phyloP scores from a whole-genome alignment of 768 basidiomycete genomes.

The Postia placenta region DNA sequence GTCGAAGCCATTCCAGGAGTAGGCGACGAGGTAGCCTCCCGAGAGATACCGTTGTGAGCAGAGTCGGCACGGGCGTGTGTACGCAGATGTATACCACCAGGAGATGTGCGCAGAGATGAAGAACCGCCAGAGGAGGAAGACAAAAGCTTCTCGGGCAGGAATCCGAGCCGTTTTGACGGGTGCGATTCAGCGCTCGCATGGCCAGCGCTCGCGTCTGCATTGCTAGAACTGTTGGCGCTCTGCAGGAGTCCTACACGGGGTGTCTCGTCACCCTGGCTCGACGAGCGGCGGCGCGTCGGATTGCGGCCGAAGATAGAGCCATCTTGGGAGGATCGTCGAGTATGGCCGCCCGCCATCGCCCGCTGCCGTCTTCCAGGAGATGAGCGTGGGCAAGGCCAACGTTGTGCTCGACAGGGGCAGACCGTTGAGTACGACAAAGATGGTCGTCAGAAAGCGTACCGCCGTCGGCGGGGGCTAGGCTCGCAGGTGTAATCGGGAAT shows the following conservation, averaged over 20 bases:
- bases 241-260: constrained; percentile 8
- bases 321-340: constrained; percentile 5
- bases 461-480: too few species aligned
- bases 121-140: constrained; percentile 11
- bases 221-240: not conserved
- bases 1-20: constrained; percentile 17
- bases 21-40: constrained; percentile 21
- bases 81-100: constrained; percentile 16
- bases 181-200: constrained; percentile 7
- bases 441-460: too few species aligned
- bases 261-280: constrained; percentile 13
- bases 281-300: constrained; percentile 10
- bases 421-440: too few species aligned
- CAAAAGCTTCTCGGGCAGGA: constrained; percentile 21
- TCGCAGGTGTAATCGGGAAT: not conserved
- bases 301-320: not conserved
- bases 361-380: not conserved
- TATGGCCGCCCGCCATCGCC: not conserved
- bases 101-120: constrained; percentile 12
- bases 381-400: too few species aligned
- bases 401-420: too few species aligned
- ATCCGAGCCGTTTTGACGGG: constrained; percentile 11
- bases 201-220: not conserved
- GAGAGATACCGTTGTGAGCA: constrained; percentile 13
- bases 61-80: constrained; percentile 19